These are phyloP conservation scores for Ambrosia artemisiifolia DNA, from an alignment of 129 eudicot genomes.

Conservation along the genomic window DNA sequence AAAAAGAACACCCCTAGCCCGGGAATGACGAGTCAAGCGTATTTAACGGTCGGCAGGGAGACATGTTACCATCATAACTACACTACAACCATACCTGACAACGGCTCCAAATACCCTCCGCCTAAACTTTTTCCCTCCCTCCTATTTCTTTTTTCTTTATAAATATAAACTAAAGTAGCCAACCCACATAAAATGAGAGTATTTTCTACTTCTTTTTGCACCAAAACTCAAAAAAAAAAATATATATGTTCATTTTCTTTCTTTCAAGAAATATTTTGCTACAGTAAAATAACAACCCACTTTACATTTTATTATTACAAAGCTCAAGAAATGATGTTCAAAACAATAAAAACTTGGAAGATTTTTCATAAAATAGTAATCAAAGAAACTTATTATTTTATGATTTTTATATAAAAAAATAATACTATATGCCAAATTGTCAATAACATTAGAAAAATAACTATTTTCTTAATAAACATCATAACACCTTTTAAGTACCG, in stretches of 20 bases:
- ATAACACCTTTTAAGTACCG: too few relatives aligned
- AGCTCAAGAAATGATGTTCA: background rate
- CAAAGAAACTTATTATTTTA: background rate
- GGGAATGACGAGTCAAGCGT: background rate
- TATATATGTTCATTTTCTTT: too few relatives aligned
- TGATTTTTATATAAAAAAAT: background rate
- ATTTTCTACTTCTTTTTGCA: too few relatives aligned
- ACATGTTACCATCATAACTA: background rate
- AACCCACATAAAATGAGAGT: too few relatives aligned
- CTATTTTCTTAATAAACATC: background rate
- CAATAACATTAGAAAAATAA: background rate
- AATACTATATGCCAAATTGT: background rate
- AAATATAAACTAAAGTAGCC: too few relatives aligned
- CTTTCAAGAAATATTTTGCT: too few relatives aligned
- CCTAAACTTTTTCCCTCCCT: background rate
- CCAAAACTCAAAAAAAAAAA: too few relatives aligned
- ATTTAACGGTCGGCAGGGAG: background rate
- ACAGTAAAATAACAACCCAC: background rate
- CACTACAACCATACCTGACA: background rate
- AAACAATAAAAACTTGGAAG: background rate
- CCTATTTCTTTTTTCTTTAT: background rate
- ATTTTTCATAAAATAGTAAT: background rate
- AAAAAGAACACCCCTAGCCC: too few relatives aligned
- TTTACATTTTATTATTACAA: background rate
- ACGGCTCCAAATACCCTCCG: background rate